Evolutionary conservation across 2,329 filamentous ascomycete genomes (phyloP), one percentile per base, ranked within the genome.

Genomic region (Botrytis elliptica): DNA sequence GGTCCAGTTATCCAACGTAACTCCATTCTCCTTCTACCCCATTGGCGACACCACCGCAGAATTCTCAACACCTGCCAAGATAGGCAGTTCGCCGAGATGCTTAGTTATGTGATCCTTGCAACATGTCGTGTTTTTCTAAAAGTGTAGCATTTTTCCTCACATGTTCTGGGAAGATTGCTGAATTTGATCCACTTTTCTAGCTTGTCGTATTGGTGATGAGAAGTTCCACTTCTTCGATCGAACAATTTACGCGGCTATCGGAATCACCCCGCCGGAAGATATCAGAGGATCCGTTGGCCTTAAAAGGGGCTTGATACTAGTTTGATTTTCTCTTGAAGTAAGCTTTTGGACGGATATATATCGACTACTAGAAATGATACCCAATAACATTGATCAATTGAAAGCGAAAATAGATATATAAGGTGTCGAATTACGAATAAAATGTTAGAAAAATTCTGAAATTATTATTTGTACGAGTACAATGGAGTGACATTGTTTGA

Each of bases 391-490:
- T 55, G 52, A 55, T 18, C 14, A 8, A 55, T 9, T 29, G n/a
- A 29, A 55, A 4, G 3, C 18, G 12, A 18, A 3, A 55, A 12
- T 6, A 1, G 10, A 29, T 3, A 16, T 5, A 16, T n/a, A 55
- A n/a, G 4, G 5, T 7, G n/a, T 16, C 6, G 10, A n/a, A 55
- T 7, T n/a, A 55, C 6, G n/a, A 16, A 55, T 18, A 8, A n/a
- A 29, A 16, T 55, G 2, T 18, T 16, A 29, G 14, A 55, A 29
- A 55, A 16, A 29, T 2, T 2, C 1, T 16, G n/a, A 55, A 8
- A 29, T 55, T 7, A 0, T 18, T 9, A 16, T 29, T 18, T 18
- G 14, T 0, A 55, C 3, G 2, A 33, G 6, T 1, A 55, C 6
- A 12, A 55, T n/a, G 16, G n/a, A 18, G n/a, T 55, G 18, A 1